Base-by-base conservation (phyloP, 768 basidiomycete genomes). In the Dentipellis fragilis region DNA sequence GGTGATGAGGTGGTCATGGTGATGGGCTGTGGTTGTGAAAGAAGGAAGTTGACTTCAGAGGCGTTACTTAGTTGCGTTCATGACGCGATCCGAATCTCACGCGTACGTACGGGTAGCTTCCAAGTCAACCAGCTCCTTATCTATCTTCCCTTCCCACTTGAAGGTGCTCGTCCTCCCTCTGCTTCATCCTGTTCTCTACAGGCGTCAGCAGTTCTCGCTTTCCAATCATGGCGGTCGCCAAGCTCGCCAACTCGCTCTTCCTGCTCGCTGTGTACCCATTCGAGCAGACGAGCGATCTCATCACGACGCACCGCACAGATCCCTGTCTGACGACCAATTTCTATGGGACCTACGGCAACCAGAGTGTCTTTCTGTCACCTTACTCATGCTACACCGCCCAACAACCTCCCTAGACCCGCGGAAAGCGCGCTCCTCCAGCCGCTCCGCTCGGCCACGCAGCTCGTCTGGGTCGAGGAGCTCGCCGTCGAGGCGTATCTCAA, bases 281-380 rank as follows among this genome's bases (percentile, higher is more conserved):
- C 59, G 63, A 72, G 22, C 67, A 71, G 3, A 57, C 63, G 14
- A 42, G 9, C 40, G 29, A 29, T 29, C 42, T 19, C 10, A n/a
- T 45, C 14, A n/a, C 42, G 16, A 45, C 42, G n/a, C 2, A 17
- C 19, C 9, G n/a, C 6, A 52, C 56, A 34, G 65, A 70, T 29
- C 64, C 54, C 1, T 87, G 85, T 65, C 66, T 85, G 10, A 69
- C 73, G 2, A 57, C 69, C 45, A 75, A 61, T 58, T 85, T 79
- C 67, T 75, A 79, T 58, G 86, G 86, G 49, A 79, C 75, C 23
- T 79, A 77, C 57, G 75, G 75, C 51, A 73, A 77, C 55, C 71
- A 75, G 54, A 78, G 77, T 63, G 61, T 87, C 57, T 76, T 85
- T 59, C 60, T 72, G 45, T 64, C 74, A 14, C 68, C 75, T 59